Evolutionary conservation across 148 eudicot species (phyloP), one percentile per base, ranked within the genome.

Genomic region (Fagopyrum homotropicum): DNA sequence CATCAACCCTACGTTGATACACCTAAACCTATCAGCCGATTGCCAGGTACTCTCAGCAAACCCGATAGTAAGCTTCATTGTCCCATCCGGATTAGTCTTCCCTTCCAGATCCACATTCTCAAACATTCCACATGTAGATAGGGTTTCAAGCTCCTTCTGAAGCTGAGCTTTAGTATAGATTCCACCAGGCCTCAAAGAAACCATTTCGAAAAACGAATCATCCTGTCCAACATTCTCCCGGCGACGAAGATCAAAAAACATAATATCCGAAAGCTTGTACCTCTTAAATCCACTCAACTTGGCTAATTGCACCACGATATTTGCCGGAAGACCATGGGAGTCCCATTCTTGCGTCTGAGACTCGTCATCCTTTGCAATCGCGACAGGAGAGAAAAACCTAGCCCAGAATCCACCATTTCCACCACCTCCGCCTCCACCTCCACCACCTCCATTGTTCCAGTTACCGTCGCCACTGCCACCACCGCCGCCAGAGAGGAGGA

Each of bases 1-100:
- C 97, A 95, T 85, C 72, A 92, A 74, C 2, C 97, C 97, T 79
- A 95, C 98, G 78, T 92, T 95, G n/a, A 95, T 90, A 49, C 96
- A 95, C 86, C 89, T 83, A 54, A 79, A 84, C 45, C 79, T 74
- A 4, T 95, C 89, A 14, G 96, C 96, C 3, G 88, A 78, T 14
- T 77, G 83, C 98, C 98, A 95, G 1, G 92, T 87, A 16, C 92
- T 89, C 82, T 95, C 98, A 0, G 79, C 71, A 52, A 95, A 92
- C 7, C 87, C 82, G 22, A 92, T 86, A 1, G 86, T 85, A 11
- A 92, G 56, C 4, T 78, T 89, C 11, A 95, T 22, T 5, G 91
- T 82, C 5, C 98, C 98, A 61, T 95, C 92, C 0, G 92, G 84
- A 7, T 92, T 92, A 7, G 98, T 88, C 48, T 88, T 92, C 6